Base-by-base conservation (phyloP, 2,329 filamentous ascomycete genomes). In the Epichloe uncinata region DNA sequence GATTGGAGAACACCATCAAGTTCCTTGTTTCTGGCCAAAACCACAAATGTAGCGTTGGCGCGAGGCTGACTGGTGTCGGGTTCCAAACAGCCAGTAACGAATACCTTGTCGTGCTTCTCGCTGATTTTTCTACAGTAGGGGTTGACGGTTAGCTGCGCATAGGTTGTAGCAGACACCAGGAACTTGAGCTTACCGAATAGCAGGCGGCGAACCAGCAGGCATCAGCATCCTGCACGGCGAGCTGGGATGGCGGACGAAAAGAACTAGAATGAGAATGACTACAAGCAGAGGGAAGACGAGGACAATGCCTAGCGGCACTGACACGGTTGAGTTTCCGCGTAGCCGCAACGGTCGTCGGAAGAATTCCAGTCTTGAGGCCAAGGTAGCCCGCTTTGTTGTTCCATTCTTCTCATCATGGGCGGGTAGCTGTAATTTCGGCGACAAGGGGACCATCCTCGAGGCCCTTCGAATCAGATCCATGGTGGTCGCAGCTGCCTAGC, bases 61-160 rank as follows among this genome's bases (percentile, higher is more conserved):
- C 89, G 81, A 41, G 88, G 87, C 54, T 82, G 76, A 57, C 79
- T 81, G 35, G 82, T 85, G 61, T 94, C 84, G 45, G 85, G 83
- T 57, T 90, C 82, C 60, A 87, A 77, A 65, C 93, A 98, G 56
- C 93, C 93, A 37, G 82, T 86, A 47, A 89, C 85, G 61, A 98
- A 98, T 47, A 96, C 89, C 69, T 95, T 95, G 70, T 98, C 93
- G 69, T 97, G 81, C 61, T 94, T 87, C 70, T 97, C 93, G 70
- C 85, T 95, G 60, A 98, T 98, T 80, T 89, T 91, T 59, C 90
- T 95, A 63, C 56, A n/a, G 37, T 15, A 18, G 43, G 16, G 49
- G 42, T 16, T 5, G 6, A 16, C 30, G 15, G 26, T 52, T 22
- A 50, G 47, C 16, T 35, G 12, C 15, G 12, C 26, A 30, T n/a